Conservation (phyloP, 1,139 yeast genomes). For the Protomyces lactucae-debilis region DNA sequence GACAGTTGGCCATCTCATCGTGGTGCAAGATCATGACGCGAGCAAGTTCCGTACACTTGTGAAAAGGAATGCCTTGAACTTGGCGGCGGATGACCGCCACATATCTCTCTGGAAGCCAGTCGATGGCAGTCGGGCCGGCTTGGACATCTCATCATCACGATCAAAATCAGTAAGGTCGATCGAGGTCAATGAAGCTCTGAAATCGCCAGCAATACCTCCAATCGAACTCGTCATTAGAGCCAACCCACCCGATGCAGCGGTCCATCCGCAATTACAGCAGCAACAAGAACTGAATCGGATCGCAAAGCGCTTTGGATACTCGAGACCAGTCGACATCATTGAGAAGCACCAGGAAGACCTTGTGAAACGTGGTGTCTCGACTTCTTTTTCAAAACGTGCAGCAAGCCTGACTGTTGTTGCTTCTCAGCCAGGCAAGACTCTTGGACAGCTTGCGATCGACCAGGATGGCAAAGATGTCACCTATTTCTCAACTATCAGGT, state of each 20-base stretch:
- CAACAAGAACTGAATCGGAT: not conserved
- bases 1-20: not conserved
- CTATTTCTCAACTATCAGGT: slow-evolving; percentile 6
- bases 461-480: slow-evolving; percentile 19
- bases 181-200: no score
- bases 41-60: not conserved
- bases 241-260: not conserved
- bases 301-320: not conserved
- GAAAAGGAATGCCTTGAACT: not conserved
- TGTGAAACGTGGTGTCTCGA: not conserved
- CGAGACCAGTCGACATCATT: not conserved
- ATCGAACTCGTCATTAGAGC: not conserved
- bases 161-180: no score
- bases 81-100: not conserved
- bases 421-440: not conserved
- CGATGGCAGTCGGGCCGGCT: not conserved
- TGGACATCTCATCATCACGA: no score
- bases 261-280: not conserved
- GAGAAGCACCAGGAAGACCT: not conserved
- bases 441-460: not conserved
- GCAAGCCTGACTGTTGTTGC: not conserved
- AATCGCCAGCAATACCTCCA: no score
- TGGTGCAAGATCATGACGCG: not conserved
- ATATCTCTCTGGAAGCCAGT: not conserved
- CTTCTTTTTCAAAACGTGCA: not conserved